A percentile compares a stretch with the other conserved stretches of the same genome.
These are phyloP conservation scores for Senna siamea DNA, from an alignment of 306 rosid genomes.

Conservation along the genomic window DNA sequence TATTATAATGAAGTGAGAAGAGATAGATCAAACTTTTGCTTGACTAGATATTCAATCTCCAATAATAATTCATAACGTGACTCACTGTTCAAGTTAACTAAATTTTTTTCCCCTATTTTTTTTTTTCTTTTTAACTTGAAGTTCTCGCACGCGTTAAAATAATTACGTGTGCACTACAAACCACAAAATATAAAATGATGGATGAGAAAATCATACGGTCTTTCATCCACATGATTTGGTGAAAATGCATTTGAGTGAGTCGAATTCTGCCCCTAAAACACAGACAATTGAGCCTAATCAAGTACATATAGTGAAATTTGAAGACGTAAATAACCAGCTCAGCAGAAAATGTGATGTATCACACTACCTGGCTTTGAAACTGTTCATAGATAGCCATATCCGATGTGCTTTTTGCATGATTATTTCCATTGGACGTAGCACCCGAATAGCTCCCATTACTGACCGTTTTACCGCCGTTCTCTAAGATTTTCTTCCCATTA, in stretches of 20 bases:
- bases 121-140: constrained; percentile 6
- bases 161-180: constrained; percentile 13
- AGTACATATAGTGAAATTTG: constrained; percentile 22
- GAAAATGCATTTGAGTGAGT: constrained; percentile 49
- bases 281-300: constrained; percentile 6
- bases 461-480: constrained; percentile 51
- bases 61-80: constrained; percentile 3
- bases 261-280: constrained; percentile 57
- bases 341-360: constrained; percentile 3
- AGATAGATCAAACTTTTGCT: not conserved
- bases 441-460: constrained; percentile 49
- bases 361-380: constrained; percentile 66
- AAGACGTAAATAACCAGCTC: not conserved
- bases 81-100: constrained; percentile 21
- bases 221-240: constrained; percentile 42
- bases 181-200: constrained; percentile 8
- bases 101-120: not conserved
- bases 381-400: constrained; percentile 85
- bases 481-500: constrained; percentile 71
- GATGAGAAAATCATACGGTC: constrained; percentile 58
- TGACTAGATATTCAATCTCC: constrained; percentile 11
- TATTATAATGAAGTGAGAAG: not conserved
- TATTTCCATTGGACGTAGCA: constrained; percentile 51
- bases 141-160: constrained; percentile 7
- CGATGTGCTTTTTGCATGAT: constrained; percentile 43